Percentiles rank a stretch among this genome's conserved stretches.
Evolutionary conservation across 768 basidiomycete species (phyloP).

Genomic region (Phaeotremella fagi): DNA sequence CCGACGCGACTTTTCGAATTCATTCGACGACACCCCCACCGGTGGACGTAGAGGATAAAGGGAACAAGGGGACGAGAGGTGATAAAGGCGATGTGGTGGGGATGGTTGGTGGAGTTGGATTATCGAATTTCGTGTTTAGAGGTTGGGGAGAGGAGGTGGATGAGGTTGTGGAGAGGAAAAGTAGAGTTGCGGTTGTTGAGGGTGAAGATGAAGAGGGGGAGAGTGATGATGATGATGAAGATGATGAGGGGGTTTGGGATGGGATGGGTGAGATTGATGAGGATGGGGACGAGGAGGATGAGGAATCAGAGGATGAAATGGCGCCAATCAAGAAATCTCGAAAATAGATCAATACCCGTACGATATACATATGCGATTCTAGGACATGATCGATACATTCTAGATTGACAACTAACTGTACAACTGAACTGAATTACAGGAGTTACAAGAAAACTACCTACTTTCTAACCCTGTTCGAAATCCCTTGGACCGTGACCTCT

Average conservation of each 20-base stretch:
- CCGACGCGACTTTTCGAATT: conserved; percentile 23
- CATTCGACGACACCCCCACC: conserved; percentile 21
- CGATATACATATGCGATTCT: neutral
- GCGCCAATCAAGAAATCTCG: neutral
- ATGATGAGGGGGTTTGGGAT: conserved; percentile 27
- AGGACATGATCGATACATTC: too few relatives aligned
- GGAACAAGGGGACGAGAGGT: conserved; percentile 6
- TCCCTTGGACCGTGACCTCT: neutral
- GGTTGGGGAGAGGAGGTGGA: conserved; percentile 16
- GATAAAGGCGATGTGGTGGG: conserved; percentile 20
- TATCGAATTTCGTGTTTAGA: conserved; percentile 25
- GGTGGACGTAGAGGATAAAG: neutral
- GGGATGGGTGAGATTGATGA: conserved; percentile 23
- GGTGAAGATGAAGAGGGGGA: conserved; percentile 20
- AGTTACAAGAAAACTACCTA: neutral
- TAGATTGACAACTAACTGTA: too few relatives aligned
- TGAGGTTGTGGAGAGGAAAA: conserved; percentile 7
- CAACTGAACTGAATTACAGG: too few relatives aligned
- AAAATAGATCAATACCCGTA: neutral
- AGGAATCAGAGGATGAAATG: conserved; percentile 17
- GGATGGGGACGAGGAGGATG: conserved; percentile 5
- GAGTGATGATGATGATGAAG: conserved; percentile 25
- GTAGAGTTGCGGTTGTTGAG: conserved; percentile 6
- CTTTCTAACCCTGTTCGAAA: neutral
- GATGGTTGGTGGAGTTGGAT: conserved; percentile 29